Evolutionary conservation across 306 rosid species (phyloP), one percentile per base, ranked within the genome.

Genomic region (Casuarina cunninghamiana): DNA sequence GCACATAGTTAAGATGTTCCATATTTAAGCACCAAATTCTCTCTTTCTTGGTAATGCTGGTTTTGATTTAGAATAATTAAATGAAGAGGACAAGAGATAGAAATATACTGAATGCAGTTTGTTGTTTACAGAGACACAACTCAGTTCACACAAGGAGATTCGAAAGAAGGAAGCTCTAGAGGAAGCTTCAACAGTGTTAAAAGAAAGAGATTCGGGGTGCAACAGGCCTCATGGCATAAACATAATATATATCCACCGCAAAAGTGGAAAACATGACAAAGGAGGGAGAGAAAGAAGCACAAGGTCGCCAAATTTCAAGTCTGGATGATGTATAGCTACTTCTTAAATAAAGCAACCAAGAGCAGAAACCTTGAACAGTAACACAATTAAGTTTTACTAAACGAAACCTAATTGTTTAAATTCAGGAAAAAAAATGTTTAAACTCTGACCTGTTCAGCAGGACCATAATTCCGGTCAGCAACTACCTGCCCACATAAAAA

Each of bases 391-490:
- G 2, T 68, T 41, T 61, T 6, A 26, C 37, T 32, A 41, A 46
- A 67, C 49, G 38, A 46, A n/a, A 6, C 37, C 19, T 41, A 49
- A 76, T 16, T 39, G 19, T 57, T 71, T 16, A 71, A 65, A 50
- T 10, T 37, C 5, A 41, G 8, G 54, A 3, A 5, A 84, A 46
- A 37, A 78, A 83, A 46, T 35, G 53, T 48, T 75, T 35, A 60
- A 43, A 67, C 65, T 54, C 86, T 80, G 43, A 91, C 98, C 93
- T 93, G 84, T 55, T 93, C 97, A 73, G 93, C 93, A 42, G 88
- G 88, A 65, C 76, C 71, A 93, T 87, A 93, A 78, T 86, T 81
- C 26, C 91, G 84, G 83, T 88, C 91, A 81, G 94, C 94, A 45
- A 71, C 57, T 49, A 93, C 94, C 95, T 93, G 83, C 80, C 82